phyloP scores from a whole-genome alignment of 2,329 filamentous ascomycete species.

The Epichloe scottii region DNA sequence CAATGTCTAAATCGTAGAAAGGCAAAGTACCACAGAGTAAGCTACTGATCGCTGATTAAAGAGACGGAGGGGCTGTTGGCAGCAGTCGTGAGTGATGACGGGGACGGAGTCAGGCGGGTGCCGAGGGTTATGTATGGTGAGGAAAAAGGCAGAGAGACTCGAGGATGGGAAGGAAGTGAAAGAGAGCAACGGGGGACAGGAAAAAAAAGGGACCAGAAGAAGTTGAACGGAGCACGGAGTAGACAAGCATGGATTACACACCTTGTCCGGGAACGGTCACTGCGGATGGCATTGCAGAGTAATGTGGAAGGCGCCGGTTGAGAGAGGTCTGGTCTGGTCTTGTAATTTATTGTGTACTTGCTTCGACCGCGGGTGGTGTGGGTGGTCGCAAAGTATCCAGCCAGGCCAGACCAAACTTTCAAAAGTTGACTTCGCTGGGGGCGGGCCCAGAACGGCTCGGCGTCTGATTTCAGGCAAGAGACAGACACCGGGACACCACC shows the following conservation, averaged over 20 bases:
- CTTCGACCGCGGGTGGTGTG: neutral
- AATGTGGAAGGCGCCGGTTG: conserved; percentile 4
- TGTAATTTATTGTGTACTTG: too few relatives aligned
- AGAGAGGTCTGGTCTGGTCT: too few relatives aligned
- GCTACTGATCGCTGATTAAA: conserved; percentile 7
- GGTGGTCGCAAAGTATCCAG: neutral
- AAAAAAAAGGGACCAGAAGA: neutral
- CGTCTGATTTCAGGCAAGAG: too few relatives aligned
- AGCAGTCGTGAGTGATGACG: conserved; percentile 1
- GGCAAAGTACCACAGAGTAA: conserved; percentile 7
- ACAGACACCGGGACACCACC: too few relatives aligned
- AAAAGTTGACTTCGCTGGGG: too few relatives aligned
- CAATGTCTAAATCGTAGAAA: conserved; percentile 14
- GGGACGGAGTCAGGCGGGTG: neutral
- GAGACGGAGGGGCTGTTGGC: neutral
- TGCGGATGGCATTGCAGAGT: conserved; percentile 12
- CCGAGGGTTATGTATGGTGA: neutral
- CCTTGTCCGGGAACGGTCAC: conserved; percentile 12
- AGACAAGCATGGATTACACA: conserved; percentile 7
- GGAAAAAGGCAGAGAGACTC: neutral
- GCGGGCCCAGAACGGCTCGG: too few relatives aligned
- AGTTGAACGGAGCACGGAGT: neutral
- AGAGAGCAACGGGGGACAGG: neutral
- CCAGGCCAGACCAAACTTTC: too few relatives aligned
- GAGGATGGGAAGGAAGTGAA: conserved; percentile 1